phyloP scores from a whole-genome alignment of 306 rosid genomes.

The Trifolium subterraneum region DNA sequence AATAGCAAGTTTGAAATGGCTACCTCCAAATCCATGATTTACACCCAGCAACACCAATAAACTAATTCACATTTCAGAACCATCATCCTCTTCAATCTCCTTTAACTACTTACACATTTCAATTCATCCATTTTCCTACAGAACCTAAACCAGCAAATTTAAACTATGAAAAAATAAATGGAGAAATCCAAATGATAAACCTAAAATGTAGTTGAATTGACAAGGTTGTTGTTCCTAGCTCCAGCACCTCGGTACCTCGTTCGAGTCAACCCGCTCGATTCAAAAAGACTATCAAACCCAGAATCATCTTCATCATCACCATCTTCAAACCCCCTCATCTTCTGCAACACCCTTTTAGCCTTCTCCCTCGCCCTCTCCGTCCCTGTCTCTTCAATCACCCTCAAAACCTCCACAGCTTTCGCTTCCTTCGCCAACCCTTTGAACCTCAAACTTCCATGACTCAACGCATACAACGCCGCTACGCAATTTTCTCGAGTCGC shows the following conservation, averaged over 20 bases:
- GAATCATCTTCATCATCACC: constrained; percentile 44
- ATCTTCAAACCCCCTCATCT: constrained; percentile 61
- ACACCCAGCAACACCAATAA: constrained; percentile 38
- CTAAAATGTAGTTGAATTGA: constrained; percentile 67
- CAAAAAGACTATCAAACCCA: constrained; percentile 40
- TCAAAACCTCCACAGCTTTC: constrained; percentile 72
- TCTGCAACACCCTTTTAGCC: constrained; percentile 71
- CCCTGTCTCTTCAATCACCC: constrained; percentile 73
- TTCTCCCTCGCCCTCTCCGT: constrained; percentile 84
- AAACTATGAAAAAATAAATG: background rate
- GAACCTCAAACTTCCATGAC: constrained; percentile 88
- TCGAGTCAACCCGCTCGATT: constrained; percentile 46
- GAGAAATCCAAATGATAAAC: background rate
- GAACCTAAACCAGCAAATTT: constrained; percentile 38
- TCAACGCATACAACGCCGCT: constrained; percentile 71
- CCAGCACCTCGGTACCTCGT: constrained; percentile 50
- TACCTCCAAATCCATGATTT: constrained; percentile 30
- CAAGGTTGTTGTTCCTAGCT: constrained; percentile 47
- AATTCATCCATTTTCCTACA: constrained; percentile 9
- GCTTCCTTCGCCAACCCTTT: constrained; percentile 86
- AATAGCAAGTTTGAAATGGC: constrained; percentile 20
- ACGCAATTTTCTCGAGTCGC: constrained; percentile 86
- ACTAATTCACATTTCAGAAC: constrained; percentile 26
- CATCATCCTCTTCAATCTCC: constrained; percentile 9
- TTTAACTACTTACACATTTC: constrained; percentile 2